These are phyloP conservation scores for Arabis alpina DNA, from an alignment of 345 rosid species.

Conservation along the genomic window DNA sequence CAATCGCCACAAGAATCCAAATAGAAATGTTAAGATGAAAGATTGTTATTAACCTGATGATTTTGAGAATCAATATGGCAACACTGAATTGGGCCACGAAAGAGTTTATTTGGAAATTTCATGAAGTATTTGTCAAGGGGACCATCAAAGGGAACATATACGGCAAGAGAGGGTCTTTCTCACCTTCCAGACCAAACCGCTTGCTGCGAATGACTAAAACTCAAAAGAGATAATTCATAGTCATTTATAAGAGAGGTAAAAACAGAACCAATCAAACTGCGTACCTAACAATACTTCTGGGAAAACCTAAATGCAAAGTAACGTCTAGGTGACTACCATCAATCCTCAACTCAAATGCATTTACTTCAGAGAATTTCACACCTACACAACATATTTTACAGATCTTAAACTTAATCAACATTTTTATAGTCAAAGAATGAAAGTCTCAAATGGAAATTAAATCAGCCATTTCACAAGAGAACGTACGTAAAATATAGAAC, in stretches of 20 bases:
- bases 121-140: slow-evolving; percentile 95
- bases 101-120: slow-evolving; percentile 84
- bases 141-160: slow-evolving; percentile 81
- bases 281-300: slow-evolving; percentile 95
- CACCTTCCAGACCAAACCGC: slow-evolving; percentile 98
- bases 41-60: slow-evolving; percentile 58
- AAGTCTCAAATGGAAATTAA: not conserved
- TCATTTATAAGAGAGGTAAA: slow-evolving; percentile 8
- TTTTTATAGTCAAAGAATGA: slow-evolving; percentile 15
- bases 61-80: slow-evolving; percentile 87
- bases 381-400: slow-evolving; percentile 41
- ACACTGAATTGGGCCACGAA: slow-evolving; percentile 80
- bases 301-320: slow-evolving; percentile 95
- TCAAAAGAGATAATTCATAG: slow-evolving; percentile 31
- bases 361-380: slow-evolving; percentile 91
- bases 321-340: slow-evolving; percentile 96
- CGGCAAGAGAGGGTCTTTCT: slow-evolving; percentile 81
- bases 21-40: slow-evolving; percentile 2
- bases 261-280: slow-evolving; percentile 29
- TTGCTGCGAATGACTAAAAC: slow-evolving; percentile 89
- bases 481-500: slow-evolving; percentile 84
- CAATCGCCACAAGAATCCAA: slow-evolving; percentile 16
- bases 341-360: slow-evolving; percentile 96
- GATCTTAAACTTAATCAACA: slow-evolving; percentile 16
- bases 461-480: slow-evolving; percentile 17